Conservation (phyloP, 2,329 filamentous ascomycete genomes). For the Alternaria sp. region DNA sequence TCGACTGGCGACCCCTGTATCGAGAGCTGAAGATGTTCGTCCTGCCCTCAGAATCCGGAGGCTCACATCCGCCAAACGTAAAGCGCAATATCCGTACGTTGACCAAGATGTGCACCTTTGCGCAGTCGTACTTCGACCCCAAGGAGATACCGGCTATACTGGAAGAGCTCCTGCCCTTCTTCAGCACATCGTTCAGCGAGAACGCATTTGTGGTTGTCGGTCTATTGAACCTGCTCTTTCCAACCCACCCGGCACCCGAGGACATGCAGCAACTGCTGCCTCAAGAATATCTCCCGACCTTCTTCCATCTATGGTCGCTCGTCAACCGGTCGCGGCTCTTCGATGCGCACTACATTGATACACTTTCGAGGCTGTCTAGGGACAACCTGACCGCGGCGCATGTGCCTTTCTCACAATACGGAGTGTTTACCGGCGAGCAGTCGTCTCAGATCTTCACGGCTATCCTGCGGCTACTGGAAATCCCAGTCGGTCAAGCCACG, state of each 20-base stretch:
- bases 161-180: slow-evolving; percentile 64
- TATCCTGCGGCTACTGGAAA: slow-evolving; percentile 86
- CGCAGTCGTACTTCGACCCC: slow-evolving; percentile 91
- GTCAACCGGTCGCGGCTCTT: slow-evolving; percentile 87
- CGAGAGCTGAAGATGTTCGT: slow-evolving; percentile 91
- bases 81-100: slow-evolving; percentile 75
- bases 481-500: slow-evolving; percentile 93
- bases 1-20: slow-evolving; percentile 94
- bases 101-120: slow-evolving; percentile 87
- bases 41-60: slow-evolving; percentile 78
- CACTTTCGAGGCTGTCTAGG: slow-evolving; percentile 84
- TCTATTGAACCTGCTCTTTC: slow-evolving; percentile 83
- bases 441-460: slow-evolving; percentile 93
- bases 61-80: slow-evolving; percentile 66
- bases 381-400: slow-evolving; percentile 79
- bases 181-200: slow-evolving; percentile 90
- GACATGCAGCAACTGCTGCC: slow-evolving; percentile 79
- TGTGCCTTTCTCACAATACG: slow-evolving; percentile 82
- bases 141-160: slow-evolving; percentile 77
- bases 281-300: slow-evolving; percentile 85
- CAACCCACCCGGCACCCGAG: slow-evolving; percentile 77
- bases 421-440: slow-evolving; percentile 91
- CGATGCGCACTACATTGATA: slow-evolving; percentile 86
- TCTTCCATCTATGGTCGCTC: slow-evolving; percentile 96
- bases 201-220: slow-evolving; percentile 93